These are phyloP conservation scores for Leccinum obscurum DNA, from an alignment of 768 basidiomycete genomes.

Conservation along the genomic window DNA sequence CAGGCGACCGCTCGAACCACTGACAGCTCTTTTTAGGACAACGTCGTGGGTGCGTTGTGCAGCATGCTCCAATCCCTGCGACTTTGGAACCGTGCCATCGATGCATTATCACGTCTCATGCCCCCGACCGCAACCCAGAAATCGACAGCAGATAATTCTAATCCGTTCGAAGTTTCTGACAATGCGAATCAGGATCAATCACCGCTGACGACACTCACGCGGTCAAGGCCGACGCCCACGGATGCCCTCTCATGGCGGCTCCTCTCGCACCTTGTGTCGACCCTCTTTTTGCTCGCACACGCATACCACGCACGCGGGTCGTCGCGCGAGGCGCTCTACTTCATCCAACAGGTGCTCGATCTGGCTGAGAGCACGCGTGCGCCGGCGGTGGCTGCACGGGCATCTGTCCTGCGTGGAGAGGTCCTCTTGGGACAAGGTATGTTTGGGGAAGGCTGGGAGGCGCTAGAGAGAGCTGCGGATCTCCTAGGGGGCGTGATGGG, in stretches of 20 bases:
- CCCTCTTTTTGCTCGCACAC: conserved; percentile 63
- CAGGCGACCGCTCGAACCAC: not conserved
- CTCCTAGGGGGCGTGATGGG: conserved; percentile 49
- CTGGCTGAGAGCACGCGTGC: conserved; percentile 70
- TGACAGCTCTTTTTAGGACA: conserved; percentile 46
- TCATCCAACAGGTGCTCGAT: conserved; percentile 72
- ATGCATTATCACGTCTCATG: conserved; percentile 59
- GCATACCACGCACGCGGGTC: conserved; percentile 76
- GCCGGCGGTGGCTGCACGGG: conserved; percentile 62
- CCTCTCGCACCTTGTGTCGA: conserved; percentile 66
- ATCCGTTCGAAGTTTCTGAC: conserved; percentile 57
- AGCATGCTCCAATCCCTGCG: conserved; percentile 69
- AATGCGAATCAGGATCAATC: conserved; percentile 35
- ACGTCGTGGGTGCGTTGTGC: conserved; percentile 55
- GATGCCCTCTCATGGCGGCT: conserved; percentile 75
- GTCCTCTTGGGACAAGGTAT: conserved; percentile 64
- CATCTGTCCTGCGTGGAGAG: conserved; percentile 66
- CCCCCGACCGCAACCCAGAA: conserved; percentile 27
- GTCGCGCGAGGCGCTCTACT: conserved; percentile 82
- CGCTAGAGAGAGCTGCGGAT: conserved; percentile 50
- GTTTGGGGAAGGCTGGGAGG: conserved; percentile 55
- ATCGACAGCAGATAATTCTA: conserved; percentile 35
- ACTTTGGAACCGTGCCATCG: conserved; percentile 78
- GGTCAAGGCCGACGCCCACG: conserved; percentile 33
- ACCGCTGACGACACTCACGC: conserved; percentile 11